These are phyloP conservation scores for Chalciporus piperatus DNA, from an alignment of 768 basidiomycete species.

Conservation along the genomic window DNA sequence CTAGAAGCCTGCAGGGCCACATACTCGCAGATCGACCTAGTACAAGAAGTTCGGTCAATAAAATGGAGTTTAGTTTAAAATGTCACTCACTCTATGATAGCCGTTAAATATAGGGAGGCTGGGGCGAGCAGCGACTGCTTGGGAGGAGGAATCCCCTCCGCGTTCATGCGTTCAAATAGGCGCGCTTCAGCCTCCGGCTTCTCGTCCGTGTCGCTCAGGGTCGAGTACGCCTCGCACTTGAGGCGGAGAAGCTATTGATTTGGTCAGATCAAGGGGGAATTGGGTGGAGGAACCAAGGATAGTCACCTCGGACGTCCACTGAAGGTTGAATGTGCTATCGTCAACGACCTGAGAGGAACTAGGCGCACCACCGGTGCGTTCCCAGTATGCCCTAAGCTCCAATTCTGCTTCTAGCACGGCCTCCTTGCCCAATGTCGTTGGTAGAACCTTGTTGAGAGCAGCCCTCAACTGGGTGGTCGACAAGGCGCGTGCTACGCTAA, in stretches of 20 bases:
- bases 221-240: constrained; percentile 88
- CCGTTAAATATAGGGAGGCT: constrained; percentile 86
- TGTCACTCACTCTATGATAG: constrained; percentile 82
- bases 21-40: constrained; percentile 85
- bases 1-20: constrained; percentile 28
- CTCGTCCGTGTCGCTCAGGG: constrained; percentile 77
- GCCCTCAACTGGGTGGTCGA: constrained; percentile 71
- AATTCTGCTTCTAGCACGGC: constrained; percentile 91
- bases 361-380: constrained; percentile 51
- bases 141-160: constrained; percentile 49
- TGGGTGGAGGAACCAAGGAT: too few relatives aligned
- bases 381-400: constrained; percentile 87
- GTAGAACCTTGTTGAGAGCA: constrained; percentile 67
- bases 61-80: constrained; percentile 19
- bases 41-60: constrained; percentile 26
- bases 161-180: constrained; percentile 59
- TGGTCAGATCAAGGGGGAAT: too few relatives aligned
- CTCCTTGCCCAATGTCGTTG: constrained; percentile 85
- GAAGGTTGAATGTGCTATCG: constrained; percentile 63
- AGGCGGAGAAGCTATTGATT: constrained; percentile 62
- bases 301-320: constrained; percentile 72
- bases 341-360: constrained; percentile 35
- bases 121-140: constrained; percentile 64
- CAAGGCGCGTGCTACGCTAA: constrained; percentile 64
- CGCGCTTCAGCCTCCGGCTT: constrained; percentile 62